Percentiles rank a stretch among this genome's conserved stretches.
Evolutionary conservation across 176 grass and related monocot genomes (phyloP).

Genomic region (Zizania latifolia): DNA sequence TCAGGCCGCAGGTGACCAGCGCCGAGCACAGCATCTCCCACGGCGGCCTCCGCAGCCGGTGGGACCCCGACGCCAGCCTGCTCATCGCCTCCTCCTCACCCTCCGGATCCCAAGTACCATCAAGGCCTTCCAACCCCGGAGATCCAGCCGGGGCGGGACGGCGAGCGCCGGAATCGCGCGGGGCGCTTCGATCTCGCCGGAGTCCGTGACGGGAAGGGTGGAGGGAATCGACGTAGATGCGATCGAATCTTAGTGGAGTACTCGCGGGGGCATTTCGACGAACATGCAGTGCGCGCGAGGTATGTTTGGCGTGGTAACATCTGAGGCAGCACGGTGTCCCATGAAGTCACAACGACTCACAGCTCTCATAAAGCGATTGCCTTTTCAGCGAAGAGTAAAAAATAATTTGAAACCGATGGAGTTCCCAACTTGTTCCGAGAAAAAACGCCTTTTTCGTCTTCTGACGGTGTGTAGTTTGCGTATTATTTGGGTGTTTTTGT

Average conservation of each 20-base stretch:
- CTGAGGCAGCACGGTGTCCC: neutral
- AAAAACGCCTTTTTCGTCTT: too few species aligned
- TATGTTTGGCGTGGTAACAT: neutral
- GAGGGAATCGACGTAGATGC: conserved; percentile 24
- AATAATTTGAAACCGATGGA: too few species aligned
- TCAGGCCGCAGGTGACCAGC: conserved; percentile 57
- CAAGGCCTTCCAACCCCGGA: conserved; percentile 13
- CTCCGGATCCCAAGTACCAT: conserved; percentile 35
- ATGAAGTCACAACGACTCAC: neutral
- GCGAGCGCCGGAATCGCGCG: neutral
- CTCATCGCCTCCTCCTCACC: conserved; percentile 42
- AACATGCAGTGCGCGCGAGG: conserved; percentile 12
- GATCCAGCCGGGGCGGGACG: conserved; percentile 20
- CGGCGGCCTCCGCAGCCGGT: conserved; percentile 57
- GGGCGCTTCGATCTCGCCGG: conserved; percentile 25
- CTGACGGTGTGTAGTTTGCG: too few species aligned
- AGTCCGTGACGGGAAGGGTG: neutral
- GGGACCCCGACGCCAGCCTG: conserved; percentile 52
- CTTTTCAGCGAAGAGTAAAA: too few species aligned
- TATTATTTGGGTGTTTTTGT: too few species aligned
- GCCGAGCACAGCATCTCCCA: conserved; percentile 60
- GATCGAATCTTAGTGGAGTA: conserved; percentile 33
- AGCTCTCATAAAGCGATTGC: too few species aligned
- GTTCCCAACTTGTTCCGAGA: too few species aligned
- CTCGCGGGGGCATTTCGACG: conserved; percentile 44